Base-by-base conservation (phyloP, 768 basidiomycete species). In the Sporobolomyces pararoseus region DNA sequence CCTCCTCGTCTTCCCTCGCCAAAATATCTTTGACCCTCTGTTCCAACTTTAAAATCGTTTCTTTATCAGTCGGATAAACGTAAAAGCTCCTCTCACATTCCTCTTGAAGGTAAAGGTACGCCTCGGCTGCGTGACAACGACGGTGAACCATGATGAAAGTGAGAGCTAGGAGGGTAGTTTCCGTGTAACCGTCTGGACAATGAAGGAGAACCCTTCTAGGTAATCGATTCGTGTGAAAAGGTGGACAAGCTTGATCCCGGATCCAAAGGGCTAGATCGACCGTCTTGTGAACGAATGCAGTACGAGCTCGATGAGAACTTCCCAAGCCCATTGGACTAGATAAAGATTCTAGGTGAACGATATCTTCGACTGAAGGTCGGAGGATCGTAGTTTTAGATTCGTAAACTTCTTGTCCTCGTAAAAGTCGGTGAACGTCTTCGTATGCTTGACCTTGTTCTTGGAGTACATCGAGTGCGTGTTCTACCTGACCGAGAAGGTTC, bases 171-270 rank as follows among this genome's bases (percentile, higher is more conserved):
- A 94, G 86, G 31, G 88, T 89, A 14, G 90, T 89, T 79, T 97
- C 94, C 29, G 95, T 97, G 81, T 95, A 92, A 57, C 90, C 91
- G 78, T 94, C 91, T 23, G 87, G 84, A 23, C 88, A 89, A 79
- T 91, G 89, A 34, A 93, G 79, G 70, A 93, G 83, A 63, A 93
- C 81, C 77, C 90, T 66, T 29, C 76, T 74, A 47, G 60, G 70
- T 42, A 74, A 42, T n/a, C 64, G 60, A 68, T 61, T 46, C 37
- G 46, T 55, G 61, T 63, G 60, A 31, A 51, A 35, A 17, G 62
- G 49, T 6, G 72, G 68, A 17, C 50, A 42, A 23, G 75, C 65
- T 58, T 75, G 75, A 35, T 66, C 62, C 21, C 70, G 66, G 37
- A 76, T 55, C 76, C 76, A 79, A 19, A 66, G n/a, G 3, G 73